Conservation (phyloP, 257 asterid genomes). For the Solanum chilense region DNA sequence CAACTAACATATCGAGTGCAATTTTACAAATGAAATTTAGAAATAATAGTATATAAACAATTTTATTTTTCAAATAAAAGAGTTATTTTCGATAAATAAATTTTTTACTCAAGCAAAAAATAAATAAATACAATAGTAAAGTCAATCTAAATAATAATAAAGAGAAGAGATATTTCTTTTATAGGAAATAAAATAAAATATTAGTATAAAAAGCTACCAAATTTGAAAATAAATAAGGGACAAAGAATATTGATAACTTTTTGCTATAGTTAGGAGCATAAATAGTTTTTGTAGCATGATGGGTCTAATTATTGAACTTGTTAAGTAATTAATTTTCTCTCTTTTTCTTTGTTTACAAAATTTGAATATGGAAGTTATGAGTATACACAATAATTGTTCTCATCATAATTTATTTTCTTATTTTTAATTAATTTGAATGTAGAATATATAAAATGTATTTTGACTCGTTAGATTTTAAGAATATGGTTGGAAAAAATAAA, state of each 20-base stretch:
- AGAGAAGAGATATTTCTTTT: too few species aligned
- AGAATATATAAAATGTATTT: background rate
- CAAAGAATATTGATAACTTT: too few species aligned
- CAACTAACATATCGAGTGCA: background rate
- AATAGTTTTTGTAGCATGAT: too few species aligned
- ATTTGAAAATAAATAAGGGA: background rate
- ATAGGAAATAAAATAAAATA: too few species aligned
- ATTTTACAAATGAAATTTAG: too few species aligned
- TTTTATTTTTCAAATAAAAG: rapidly evolving
- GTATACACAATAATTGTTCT: background rate
- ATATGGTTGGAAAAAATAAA: background rate
- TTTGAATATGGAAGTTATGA: background rate
- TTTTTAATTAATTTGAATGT: background rate
- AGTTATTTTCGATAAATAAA: too few species aligned
- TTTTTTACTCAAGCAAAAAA: too few species aligned
- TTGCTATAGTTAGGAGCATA: too few species aligned
- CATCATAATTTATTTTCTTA: background rate
- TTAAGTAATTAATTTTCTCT: too few species aligned
- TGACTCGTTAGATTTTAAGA: background rate
- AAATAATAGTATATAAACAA: rapidly evolving
- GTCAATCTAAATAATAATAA: background rate
- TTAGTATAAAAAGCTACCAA: too few species aligned
- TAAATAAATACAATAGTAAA: background rate
- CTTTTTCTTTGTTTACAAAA: background rate
- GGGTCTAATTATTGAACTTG: too few species aligned